phyloP scores from a whole-genome alignment of 2,329 filamentous ascomycete species.

The Trichocomaceae sp. region DNA sequence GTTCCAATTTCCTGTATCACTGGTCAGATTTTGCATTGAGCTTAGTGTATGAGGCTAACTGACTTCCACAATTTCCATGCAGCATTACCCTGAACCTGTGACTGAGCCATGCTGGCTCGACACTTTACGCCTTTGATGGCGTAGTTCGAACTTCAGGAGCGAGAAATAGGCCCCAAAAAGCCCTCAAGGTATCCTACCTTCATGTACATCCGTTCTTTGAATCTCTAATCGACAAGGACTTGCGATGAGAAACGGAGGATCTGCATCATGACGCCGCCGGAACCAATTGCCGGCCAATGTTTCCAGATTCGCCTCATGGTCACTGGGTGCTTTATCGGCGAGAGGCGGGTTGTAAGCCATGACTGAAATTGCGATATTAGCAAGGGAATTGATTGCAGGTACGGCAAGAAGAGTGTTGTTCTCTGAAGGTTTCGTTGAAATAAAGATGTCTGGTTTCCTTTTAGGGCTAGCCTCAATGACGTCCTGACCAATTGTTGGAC shows the following conservation, averaged over 20 bases:
- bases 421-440: not conserved
- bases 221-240: too few species aligned
- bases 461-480: not conserved
- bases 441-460: not conserved
- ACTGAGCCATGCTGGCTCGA: not conserved
- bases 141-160: not conserved
- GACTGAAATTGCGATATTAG: not conserved
- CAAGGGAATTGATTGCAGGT: not conserved
- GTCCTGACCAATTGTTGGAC: not conserved
- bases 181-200: not conserved
- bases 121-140: not conserved
- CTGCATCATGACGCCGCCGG: not conserved
- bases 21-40: not conserved
- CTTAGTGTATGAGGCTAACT: not conserved
- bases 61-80: not conserved
- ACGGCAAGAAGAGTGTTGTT: not conserved
- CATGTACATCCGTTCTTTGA: not conserved
- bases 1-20: conserved; percentile 15
- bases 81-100: not conserved
- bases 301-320: not conserved
- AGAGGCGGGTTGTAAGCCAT: not conserved
- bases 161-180: not conserved
- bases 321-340: not conserved
- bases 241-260: not conserved
- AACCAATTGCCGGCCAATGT: not conserved